Evolutionary conservation across 306 rosid species (phyloP).

Genomic region (Albizia julibrissin): DNA sequence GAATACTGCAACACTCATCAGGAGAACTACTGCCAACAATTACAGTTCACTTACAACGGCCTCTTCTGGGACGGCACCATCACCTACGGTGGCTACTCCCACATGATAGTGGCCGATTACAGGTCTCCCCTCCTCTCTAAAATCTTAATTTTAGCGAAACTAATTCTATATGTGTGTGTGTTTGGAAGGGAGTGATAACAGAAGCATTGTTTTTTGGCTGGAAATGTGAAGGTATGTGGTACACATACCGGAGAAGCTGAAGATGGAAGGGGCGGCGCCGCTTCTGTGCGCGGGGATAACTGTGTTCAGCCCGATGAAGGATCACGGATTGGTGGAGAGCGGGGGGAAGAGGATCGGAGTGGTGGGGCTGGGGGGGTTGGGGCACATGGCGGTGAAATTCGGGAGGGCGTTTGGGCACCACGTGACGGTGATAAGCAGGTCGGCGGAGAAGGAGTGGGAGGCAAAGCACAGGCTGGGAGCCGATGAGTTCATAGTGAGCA

Average conservation of each 20-base stretch:
- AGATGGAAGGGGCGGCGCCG: conserved; percentile 76
- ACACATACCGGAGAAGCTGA: conserved; percentile 52
- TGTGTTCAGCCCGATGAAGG: conserved; percentile 68
- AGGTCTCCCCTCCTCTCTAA: conserved; percentile 38
- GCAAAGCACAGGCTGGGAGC: conserved; percentile 67
- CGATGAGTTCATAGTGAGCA: conserved; percentile 63
- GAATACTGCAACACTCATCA: conserved; percentile 50
- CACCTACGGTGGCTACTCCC: conserved; percentile 79
- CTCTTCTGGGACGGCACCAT: conserved; percentile 86
- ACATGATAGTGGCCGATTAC: conserved; percentile 61
- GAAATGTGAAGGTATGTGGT: conserved; percentile 63
- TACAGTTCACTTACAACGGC: conserved; percentile 60
- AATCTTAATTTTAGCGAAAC: background rate
- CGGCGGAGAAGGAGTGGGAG: conserved; percentile 64
- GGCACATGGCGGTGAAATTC: conserved; percentile 76
- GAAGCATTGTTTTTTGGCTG: background rate
- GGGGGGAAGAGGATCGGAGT: conserved; percentile 58
- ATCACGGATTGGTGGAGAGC: conserved; percentile 42
- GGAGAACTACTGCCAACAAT: conserved; percentile 62
- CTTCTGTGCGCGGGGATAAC: conserved; percentile 78
- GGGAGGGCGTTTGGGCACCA: conserved; percentile 80
- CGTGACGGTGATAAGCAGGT: conserved; percentile 75
- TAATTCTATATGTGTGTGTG: too few species aligned
- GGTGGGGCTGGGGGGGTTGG: conserved; percentile 79
- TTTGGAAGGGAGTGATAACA: background rate